phyloP scores from a whole-genome alignment of 1,284 basidiomycete species.

The Boletus chippewaensis region DNA sequence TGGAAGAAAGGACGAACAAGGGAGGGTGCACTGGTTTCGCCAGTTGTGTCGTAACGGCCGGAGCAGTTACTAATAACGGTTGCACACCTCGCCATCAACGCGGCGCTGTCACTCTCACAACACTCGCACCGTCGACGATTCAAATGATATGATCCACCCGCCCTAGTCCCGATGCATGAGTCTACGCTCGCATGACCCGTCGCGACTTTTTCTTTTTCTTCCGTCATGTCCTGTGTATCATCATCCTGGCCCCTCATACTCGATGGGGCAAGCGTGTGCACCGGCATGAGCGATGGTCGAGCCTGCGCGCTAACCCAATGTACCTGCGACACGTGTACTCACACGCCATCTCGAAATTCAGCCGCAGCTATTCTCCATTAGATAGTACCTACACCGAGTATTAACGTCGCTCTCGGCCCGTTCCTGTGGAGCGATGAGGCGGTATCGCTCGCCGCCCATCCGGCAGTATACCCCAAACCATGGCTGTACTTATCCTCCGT shows the following conservation, averaged over 20 bases:
- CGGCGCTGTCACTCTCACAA: conserved; percentile 18
- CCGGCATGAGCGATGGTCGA: conserved; percentile 5
- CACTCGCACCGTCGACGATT: conserved; percentile 1
- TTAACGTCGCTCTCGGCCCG: conserved; percentile 13
- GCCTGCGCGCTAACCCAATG: conserved; percentile 30
- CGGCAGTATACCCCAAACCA: conserved; percentile 1
- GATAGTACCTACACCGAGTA: conserved; percentile 9
- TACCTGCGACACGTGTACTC: conserved; percentile 30
- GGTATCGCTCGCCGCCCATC: conserved; percentile 7
- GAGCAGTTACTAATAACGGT: conserved; percentile 29
- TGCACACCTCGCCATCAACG: conserved; percentile 19
- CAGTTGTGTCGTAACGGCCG: conserved; percentile 29
- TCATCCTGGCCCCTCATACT: not conserved
- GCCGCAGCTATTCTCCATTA: conserved; percentile 25
- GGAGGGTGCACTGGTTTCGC: conserved; percentile 30
- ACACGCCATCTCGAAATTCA: conserved; percentile 28
- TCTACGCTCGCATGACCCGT: not conserved
- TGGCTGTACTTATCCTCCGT: conserved; percentile 5
- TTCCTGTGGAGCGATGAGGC: conserved; percentile 15
- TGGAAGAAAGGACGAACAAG: conserved; percentile 18
- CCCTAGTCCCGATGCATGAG: not conserved
- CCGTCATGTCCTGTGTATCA: not conserved
- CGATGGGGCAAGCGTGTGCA: conserved; percentile 1
- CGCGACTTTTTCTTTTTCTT: too few relatives aligned
- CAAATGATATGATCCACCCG: conserved; percentile 3